These are phyloP conservation scores for Curvularia verruculosa DNA, from an alignment of 2,329 filamentous ascomycete genomes.

Conservation along the genomic window DNA sequence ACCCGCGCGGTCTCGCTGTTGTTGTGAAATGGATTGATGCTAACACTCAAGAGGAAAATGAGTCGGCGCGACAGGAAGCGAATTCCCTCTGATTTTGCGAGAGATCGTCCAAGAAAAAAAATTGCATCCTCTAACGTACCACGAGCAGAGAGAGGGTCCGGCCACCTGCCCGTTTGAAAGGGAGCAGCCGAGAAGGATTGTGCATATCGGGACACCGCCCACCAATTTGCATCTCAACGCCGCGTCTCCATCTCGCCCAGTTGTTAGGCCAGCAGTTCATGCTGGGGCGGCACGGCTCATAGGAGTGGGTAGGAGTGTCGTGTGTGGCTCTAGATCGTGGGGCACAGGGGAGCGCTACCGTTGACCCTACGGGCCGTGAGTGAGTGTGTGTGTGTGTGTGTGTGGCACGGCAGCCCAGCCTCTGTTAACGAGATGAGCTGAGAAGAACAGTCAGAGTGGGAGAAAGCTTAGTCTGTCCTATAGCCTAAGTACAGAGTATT, in stretches of 20 bases:
- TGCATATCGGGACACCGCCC: conserved; percentile 8
- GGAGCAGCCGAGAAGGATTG: conserved; percentile 14
- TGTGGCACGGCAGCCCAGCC: conserved; percentile 7
- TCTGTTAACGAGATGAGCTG: conserved; percentile 5
- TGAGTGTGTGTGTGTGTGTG: conserved; percentile 1
- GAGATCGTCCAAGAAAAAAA: conserved; percentile 4
- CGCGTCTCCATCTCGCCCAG: conserved; percentile 10
- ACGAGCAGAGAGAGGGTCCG: not conserved
- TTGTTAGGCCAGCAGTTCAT: conserved; percentile 14
- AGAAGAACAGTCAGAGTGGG: not conserved
- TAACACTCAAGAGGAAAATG: not conserved
- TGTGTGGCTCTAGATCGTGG: conserved; percentile 23
- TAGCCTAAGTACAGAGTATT: conserved; percentile 1
- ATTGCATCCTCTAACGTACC: not conserved
- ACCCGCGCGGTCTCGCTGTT: not conserved
- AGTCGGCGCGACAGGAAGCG: not conserved
- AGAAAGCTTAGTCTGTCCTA: not conserved
- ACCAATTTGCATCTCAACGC: not conserved
- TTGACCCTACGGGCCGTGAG: conserved; percentile 19
- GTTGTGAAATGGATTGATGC: not conserved
- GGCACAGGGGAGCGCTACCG: conserved; percentile 17
- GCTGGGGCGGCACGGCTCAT: conserved; percentile 14
- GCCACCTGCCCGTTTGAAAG: conserved; percentile 15
- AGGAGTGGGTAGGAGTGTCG: conserved; percentile 10
- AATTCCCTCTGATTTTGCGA: not conserved